Evolutionary conservation across 2,329 filamentous ascomycete genomes (phyloP), one percentile per base, ranked within the genome.

Genomic region (Curvularia sp.): DNA sequence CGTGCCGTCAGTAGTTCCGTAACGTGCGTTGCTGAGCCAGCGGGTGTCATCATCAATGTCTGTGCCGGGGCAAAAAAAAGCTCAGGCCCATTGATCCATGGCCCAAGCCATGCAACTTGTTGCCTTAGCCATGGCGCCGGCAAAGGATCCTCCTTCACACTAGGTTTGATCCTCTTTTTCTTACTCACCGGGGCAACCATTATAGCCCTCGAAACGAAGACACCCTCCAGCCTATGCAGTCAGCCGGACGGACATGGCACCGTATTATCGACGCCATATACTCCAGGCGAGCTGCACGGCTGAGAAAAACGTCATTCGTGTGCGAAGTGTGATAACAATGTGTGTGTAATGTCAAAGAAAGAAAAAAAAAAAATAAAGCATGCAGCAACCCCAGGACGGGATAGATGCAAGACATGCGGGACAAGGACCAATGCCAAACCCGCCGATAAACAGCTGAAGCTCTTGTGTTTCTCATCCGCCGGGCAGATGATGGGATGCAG

Each of bases 1-100:
- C 58, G 62, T 67, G 64, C 64, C 66, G 64, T 61, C 61, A 65
- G 56, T 59, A 65, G 59, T 68, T 70, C 65, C 67, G 67, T 70
- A 68, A 67, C 61, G 59, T 64, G 42, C 22, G 42, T 44, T 44
- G 57, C 61, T 59, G 55, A 62, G 66, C 64, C 64, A 63, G 60
- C 62, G 63, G 64, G 65, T 66, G 66, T 69, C 63, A 69, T 68
- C 57, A 60, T 53, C 30, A 24, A 26, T 57, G 64, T 58, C 59
- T 58, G 63, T 64, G 61, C 66, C 61, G 55, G 12, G 12, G 33
- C 10, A n/a, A 13, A 38, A 52, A 41, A 50, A 31, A 31, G 28
- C 28, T 58, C 54, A 59, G 46, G 46, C 62, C 33, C 33, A 38
- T 38, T 47, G 53, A 61, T 61, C 57, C 64, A 64, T 55, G 65